Percentiles rank a stretch among this genome's conserved stretches.
phyloP scores from a whole-genome alignment of 2,329 filamentous ascomycete genomes.

The Tolypocladium endophyticum region DNA sequence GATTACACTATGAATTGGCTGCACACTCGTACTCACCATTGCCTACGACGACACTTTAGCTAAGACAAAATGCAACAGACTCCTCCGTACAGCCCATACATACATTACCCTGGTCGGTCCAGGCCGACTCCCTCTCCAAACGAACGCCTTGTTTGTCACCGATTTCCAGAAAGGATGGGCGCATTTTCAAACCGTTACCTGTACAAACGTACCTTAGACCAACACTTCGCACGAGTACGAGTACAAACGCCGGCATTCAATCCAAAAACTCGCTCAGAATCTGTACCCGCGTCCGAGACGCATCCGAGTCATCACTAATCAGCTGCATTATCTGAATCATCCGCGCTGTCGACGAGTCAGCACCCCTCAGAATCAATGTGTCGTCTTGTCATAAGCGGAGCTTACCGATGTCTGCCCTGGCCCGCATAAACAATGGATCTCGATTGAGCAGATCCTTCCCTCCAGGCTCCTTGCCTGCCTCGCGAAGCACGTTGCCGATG shows the following conservation, averaged over 20 bases:
- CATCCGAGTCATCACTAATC: slow-evolving; percentile 48
- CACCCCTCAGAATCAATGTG: background rate
- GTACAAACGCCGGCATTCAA: background rate
- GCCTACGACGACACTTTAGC: background rate
- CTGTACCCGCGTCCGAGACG: slow-evolving; percentile 47
- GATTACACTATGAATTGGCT: background rate
- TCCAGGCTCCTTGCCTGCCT: slow-evolving; percentile 34
- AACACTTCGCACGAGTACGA: background rate
- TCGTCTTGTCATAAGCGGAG: background rate
- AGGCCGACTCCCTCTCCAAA: background rate
- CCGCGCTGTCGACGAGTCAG: slow-evolving; percentile 26
- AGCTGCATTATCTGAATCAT: slow-evolving; percentile 56
- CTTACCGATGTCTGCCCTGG: slow-evolving; percentile 51
- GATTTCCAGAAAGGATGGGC: background rate
- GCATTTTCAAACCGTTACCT: background rate
- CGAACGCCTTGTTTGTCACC: background rate
- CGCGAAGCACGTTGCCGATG: slow-evolving; percentile 50
- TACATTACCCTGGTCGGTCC: background rate
- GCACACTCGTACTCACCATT: too few relatives aligned
- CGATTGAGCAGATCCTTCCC: slow-evolving; percentile 34
- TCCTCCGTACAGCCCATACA: background rate
- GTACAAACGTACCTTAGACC: background rate
- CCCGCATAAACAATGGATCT: slow-evolving; percentile 51
- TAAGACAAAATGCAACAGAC: background rate
- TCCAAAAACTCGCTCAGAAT: slow-evolving; percentile 45